A percentile compares a stretch with the other conserved stretches of the same genome.
Evolutionary conservation across 2,329 filamentous ascomycete genomes (phyloP).

Genomic region (Xylaria arbuscula): DNA sequence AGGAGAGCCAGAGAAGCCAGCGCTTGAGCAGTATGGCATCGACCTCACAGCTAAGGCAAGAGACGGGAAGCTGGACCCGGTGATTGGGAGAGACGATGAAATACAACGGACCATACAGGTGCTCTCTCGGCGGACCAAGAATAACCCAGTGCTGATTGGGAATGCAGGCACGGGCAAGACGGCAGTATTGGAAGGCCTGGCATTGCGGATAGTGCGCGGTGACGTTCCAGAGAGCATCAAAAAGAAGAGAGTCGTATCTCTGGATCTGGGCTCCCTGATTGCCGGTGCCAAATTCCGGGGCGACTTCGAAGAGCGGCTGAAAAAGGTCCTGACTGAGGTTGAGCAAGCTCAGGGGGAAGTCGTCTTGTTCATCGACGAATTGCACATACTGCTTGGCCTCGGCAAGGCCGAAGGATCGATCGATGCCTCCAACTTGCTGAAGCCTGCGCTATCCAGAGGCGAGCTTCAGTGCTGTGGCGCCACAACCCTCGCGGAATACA

Average conservation of each 20-base stretch:
- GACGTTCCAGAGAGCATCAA: conserved; percentile 97
- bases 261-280: conserved; percentile 92
- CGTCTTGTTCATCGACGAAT: conserved; percentile 94
- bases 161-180: conserved; percentile 94
- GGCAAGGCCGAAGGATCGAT: conserved; percentile 97
- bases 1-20: conserved; percentile 79
- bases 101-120: conserved; percentile 96
- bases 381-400: conserved; percentile 90
- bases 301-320: conserved; percentile 94
- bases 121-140: conserved; percentile 91
- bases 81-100: conserved; percentile 91
- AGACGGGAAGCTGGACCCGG: conserved; percentile 92
- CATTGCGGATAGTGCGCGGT: conserved; percentile 87
- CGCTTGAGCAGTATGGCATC: conserved; percentile 89
- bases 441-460: conserved; percentile 90
- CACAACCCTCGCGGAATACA: conserved; percentile 92
- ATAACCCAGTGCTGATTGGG: conserved; percentile 95
- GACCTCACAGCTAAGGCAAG: conserved; percentile 88
- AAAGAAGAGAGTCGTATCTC: conserved; percentile 86
- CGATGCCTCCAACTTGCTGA: conserved; percentile 93
- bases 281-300: conserved; percentile 95
- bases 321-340: conserved; percentile 90
- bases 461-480: conserved; percentile 96
- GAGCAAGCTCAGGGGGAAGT: conserved; percentile 88
- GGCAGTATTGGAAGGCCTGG: conserved; percentile 89